A percentile compares a stretch with the other conserved stretches of the same genome.
phyloP scores from a whole-genome alignment of 176 grass and related monocot genomes.

The Aegilops bicornis region DNA sequence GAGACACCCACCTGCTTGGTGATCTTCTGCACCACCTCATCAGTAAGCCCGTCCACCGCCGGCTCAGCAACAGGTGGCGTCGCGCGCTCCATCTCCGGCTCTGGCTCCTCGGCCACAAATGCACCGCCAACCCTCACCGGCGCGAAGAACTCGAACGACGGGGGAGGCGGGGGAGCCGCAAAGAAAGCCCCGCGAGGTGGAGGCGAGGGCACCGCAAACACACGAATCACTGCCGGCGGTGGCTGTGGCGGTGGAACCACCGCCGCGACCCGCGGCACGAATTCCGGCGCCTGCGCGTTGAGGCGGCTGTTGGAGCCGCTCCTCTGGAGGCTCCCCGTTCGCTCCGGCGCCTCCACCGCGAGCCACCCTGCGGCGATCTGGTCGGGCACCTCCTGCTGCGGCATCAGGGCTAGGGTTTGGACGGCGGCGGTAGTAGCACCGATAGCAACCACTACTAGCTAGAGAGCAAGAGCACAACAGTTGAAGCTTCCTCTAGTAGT shows the following conservation, averaged over 20 bases:
- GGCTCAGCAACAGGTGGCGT: slow-evolving; percentile 18
- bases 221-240: no score
- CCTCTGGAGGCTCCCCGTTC: slow-evolving; percentile 39
- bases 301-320: slow-evolving; percentile 65
- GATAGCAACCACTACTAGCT: slow-evolving; percentile 28
- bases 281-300: slow-evolving; percentile 90
- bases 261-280: slow-evolving; percentile 64
- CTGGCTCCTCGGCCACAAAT: slow-evolving; percentile 47
- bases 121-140: slow-evolving; percentile 2
- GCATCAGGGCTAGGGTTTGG: slow-evolving; percentile 55
- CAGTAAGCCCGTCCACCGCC: slow-evolving; percentile 42
- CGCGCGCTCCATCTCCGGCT: slow-evolving; percentile 27
- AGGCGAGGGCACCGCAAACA: slow-evolving; percentile 37
- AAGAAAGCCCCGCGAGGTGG: background rate
- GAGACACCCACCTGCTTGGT: slow-evolving; percentile 65
- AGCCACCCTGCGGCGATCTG: slow-evolving; percentile 39
- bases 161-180: slow-evolving; percentile 30
- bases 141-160: slow-evolving; percentile 64
- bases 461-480: background rate
- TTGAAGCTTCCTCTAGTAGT: slow-evolving; percentile 29
- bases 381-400: slow-evolving; percentile 49
- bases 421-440: background rate
- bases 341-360: slow-evolving; percentile 23
- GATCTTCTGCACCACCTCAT: slow-evolving; percentile 79
- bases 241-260: background rate